A percentile compares a stretch with the other conserved stretches of the same genome.
Evolutionary conservation across 768 basidiomycete genomes (phyloP).

Genomic region (Podaxis carcinomalis): DNA sequence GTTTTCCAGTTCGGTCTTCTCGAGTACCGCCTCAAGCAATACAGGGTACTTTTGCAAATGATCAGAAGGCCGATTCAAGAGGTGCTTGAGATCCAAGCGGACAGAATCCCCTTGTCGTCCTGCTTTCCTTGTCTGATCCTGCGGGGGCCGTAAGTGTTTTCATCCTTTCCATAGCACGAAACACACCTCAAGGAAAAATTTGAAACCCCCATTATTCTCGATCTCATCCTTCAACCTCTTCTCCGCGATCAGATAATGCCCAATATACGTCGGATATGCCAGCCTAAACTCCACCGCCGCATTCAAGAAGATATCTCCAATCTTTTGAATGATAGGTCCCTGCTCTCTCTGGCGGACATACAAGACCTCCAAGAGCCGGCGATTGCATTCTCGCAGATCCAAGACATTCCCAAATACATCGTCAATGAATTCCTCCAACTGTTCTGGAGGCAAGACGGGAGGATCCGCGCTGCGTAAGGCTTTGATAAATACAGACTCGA

Average conservation of each 20-base stretch:
- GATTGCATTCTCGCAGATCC: conserved; percentile 81
- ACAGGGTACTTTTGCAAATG: conserved; percentile 88
- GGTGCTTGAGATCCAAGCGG: conserved; percentile 63
- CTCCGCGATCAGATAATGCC: conserved; percentile 81
- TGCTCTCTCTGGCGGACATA: conserved; percentile 86
- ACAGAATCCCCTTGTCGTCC: conserved; percentile 34
- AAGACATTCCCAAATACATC: conserved; percentile 88
- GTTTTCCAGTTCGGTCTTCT: conserved; percentile 75
- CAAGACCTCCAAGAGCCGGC: conserved; percentile 79
- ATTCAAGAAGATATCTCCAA: conserved; percentile 87
- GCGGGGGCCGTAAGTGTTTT: neutral
- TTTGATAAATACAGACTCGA: conserved; percentile 63
- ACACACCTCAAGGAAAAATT: conserved; percentile 81
- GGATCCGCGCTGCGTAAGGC: conserved; percentile 44
- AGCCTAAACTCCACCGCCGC: conserved; percentile 85
- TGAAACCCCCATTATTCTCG: conserved; percentile 76
- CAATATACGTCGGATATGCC: conserved; percentile 83
- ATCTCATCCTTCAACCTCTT: conserved; percentile 84
- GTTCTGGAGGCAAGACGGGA: conserved; percentile 39
- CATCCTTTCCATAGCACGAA: neutral
- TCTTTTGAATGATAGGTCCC: conserved; percentile 72
- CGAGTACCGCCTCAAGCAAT: conserved; percentile 79
- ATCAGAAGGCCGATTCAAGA: conserved; percentile 74
- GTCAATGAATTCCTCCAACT: conserved; percentile 80
- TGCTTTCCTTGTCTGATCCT: conserved; percentile 41